Evolutionary conservation across 1,284 basidiomycete species (phyloP).

Genomic region (Apiotrichum domesticum): DNA sequence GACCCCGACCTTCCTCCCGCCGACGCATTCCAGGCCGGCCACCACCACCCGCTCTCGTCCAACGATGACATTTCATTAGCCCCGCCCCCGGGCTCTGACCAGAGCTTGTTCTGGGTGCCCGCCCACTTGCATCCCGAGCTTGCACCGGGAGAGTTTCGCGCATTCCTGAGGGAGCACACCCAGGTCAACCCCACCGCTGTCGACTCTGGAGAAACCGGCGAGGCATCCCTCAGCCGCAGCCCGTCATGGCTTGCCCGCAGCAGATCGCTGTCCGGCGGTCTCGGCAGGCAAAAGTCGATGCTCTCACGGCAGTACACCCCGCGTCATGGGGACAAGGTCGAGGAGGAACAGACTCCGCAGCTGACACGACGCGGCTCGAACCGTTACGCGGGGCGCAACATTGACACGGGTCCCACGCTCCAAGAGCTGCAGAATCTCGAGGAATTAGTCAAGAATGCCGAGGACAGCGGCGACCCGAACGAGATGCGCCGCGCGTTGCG

Average conservation of each 20-base stretch:
- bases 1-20: conserved; percentile 74
- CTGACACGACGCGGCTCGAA: conserved; percentile 58
- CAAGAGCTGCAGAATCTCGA: conserved; percentile 88
- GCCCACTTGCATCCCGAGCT: conserved; percentile 94
- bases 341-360: conserved; percentile 60
- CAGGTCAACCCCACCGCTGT: conserved; percentile 46
- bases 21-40: conserved; percentile 5
- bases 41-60: conserved; percentile 20
- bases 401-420: conserved; percentile 72
- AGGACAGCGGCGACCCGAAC: conserved; percentile 72
- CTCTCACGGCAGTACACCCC: conserved; percentile 81
- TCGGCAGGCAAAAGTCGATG: conserved; percentile 79
- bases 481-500: conserved; percentile 74
- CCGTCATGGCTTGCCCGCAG: conserved; percentile 38
- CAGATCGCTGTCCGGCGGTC: conserved; percentile 48
- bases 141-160: conserved; percentile 89
- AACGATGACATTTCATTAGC: conserved; percentile 42
- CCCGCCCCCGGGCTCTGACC: conserved; percentile 33
- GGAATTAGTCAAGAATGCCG: conserved; percentile 81
- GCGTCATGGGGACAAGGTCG: conserved; percentile 63
- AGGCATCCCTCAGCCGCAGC: conserved; percentile 24
- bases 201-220: conserved; percentile 28
- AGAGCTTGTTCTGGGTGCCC: conserved; percentile 87
- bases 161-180: conserved; percentile 90
- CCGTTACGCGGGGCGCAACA: conserved; percentile 50